Evolutionary conservation across 176 grass and related monocot genomes (phyloP), one percentile per base, ranked within the genome.

Genomic region (Aechmea fasciata): DNA sequence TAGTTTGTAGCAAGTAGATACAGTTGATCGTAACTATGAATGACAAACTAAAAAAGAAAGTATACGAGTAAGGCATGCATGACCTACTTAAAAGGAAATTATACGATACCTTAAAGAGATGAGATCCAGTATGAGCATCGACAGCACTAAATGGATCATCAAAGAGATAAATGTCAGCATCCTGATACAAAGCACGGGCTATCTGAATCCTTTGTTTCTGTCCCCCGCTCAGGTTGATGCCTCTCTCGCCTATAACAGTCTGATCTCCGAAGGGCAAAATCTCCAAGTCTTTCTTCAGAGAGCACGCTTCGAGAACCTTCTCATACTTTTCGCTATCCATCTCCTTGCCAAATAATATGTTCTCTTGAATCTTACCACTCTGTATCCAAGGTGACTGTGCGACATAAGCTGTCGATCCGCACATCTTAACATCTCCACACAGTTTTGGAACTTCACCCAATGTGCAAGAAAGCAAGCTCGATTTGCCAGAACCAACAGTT

Each of bases 361-460:
- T 85, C 3, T 85, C 83, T 23, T 81, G 33, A 73, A 85, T 77
- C 25, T 72, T 85, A 3, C 83, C 83, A 25, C 83, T 85, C 3
- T 80, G 83, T 72, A 85, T 85, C 83, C 78, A 85, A 48, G 83
- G 61, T 3, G 78, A 85, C 41, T 81, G 83, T 14, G 65, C 49
- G 11, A 85, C 63, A 50, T 81, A 85, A 12, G 73, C 83, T n/a
- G 24, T 77, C 33, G 61, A 51, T 9, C 73, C 77, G 19, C 73
- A 81, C 10, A 80, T 3, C 24, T 75, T 77, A 10, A 77, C 72
- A 50, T 52, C 51, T 18, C 83, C 83, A 3, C 67, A 84, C 59
- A 95, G 64, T 57, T 82, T 95, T 14, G 86, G 91, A 48, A 95
- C 75, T 65, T 95, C 83, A 9, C 91, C 83, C n/a, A 95, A 78